phyloP scores from a whole-genome alignment of 305 asterid species.

The Solanum chacoense region DNA sequence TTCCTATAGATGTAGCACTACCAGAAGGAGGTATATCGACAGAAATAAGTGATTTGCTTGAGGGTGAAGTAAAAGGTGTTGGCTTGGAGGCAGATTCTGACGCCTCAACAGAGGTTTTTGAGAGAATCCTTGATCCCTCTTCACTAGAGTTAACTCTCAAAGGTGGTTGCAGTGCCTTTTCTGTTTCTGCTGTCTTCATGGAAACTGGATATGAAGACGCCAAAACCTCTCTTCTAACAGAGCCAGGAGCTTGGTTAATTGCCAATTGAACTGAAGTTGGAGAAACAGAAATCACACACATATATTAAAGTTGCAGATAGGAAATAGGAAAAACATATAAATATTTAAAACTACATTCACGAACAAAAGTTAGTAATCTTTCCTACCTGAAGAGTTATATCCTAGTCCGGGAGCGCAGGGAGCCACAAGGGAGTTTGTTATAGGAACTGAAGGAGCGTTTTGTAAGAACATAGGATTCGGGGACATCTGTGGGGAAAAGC shows the following conservation, averaged over 20 bases:
- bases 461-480: background rate
- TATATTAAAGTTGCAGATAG: background rate
- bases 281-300: background rate
- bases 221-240: background rate
- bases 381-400: constrained; percentile 12
- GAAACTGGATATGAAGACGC: background rate
- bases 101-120: background rate
- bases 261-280: background rate
- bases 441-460: background rate
- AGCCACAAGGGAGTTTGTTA: background rate
- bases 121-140: constrained; percentile 2
- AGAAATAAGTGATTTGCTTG: background rate
- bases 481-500: constrained; percentile 4
- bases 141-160: background rate
- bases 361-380: background rate
- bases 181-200: background rate
- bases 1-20: background rate
- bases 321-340: background rate
- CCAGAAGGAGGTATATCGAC: background rate
- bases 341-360: background rate
- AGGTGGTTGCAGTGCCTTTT: background rate
- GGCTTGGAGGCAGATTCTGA: constrained; percentile 3
- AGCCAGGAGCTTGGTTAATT: background rate
- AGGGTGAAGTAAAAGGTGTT: background rate
- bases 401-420: background rate